These are phyloP conservation scores for Monosporozyma servazzii DNA, from an alignment of 805 yeast species.

Conservation along the genomic window DNA sequence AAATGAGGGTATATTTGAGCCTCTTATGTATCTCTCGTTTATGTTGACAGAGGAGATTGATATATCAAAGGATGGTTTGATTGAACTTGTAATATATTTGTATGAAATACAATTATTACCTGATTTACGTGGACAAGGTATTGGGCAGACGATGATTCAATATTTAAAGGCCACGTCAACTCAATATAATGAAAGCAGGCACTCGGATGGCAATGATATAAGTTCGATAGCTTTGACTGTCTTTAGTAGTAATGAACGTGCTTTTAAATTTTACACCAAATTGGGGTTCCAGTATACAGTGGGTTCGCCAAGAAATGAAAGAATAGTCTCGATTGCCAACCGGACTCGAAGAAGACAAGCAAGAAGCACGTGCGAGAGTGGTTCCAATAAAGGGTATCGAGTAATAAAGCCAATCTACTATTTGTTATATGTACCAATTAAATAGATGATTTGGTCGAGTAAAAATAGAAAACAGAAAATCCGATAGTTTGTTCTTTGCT, in stretches of 20 bases:
- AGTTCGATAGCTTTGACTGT: conserved; percentile 21
- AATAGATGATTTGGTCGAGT: too few relatives aligned
- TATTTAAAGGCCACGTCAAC: neutral
- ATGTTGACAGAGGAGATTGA: conserved; percentile 22
- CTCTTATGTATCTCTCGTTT: conserved; percentile 18
- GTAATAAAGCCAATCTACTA: conserved; percentile 2
- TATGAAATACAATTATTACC: conserved; percentile 25
- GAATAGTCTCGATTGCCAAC: neutral
- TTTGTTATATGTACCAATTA: conserved; percentile 1
- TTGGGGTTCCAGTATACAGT: conserved; percentile 16
- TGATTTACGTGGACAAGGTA: conserved; percentile 10
- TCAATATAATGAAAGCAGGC: neutral
- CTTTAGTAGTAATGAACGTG: conserved; percentile 19
- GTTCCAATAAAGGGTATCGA: neutral
- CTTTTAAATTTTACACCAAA: conserved; percentile 16
- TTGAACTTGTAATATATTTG: conserved; percentile 19
- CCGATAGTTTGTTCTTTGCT: too few relatives aligned
- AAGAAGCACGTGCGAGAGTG: neutral
- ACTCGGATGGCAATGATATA: neutral
- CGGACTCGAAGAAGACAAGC: neutral
- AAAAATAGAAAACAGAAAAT: too few relatives aligned
- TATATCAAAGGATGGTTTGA: conserved; percentile 3
- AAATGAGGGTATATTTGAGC: neutral
- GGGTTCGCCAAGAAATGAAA: conserved; percentile 17
- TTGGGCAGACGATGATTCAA: conserved; percentile 11